phyloP scores from a whole-genome alignment of 495 filamentous ascomycete species.

The Podospora appendiculata region DNA sequence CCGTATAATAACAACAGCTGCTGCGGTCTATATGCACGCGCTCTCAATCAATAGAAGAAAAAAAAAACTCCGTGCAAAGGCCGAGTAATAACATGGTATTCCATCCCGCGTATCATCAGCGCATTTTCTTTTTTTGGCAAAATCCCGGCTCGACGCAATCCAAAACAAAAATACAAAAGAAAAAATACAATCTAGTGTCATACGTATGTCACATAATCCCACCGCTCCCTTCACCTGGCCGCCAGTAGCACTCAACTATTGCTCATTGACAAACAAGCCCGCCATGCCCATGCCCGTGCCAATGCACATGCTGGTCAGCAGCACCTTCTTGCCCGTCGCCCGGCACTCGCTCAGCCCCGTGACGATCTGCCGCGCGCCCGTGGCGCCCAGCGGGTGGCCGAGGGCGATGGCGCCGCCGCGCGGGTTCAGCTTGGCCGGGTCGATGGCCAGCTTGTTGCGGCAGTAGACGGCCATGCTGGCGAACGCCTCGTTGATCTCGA shows the following conservation, averaged over 20 bases:
- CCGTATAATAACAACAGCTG: no score
- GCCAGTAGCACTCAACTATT: constrained; percentile 24
- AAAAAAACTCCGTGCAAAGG: no score
- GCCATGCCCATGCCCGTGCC: constrained; percentile 80
- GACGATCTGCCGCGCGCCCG: constrained; percentile 72
- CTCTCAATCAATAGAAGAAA: no score
- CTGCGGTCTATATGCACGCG: no score
- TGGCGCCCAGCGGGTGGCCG: constrained; percentile 76
- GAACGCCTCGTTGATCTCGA: constrained; percentile 97
- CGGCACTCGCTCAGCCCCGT: constrained; percentile 78
- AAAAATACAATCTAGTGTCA: no score
- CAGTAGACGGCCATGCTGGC: constrained; percentile 97
- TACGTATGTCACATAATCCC: no score
- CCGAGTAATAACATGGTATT: no score
- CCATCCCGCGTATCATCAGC: no score
- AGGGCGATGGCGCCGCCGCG: constrained; percentile 73
- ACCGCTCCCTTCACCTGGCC: no score
- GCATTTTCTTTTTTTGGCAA: no score
- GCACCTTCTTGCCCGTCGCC: constrained; percentile 70
- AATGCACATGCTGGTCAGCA: constrained; percentile 85
- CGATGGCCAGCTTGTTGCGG: constrained; percentile 64
- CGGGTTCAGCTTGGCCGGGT: constrained; percentile 82
- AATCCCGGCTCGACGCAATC: no score
- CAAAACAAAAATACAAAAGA: no score
- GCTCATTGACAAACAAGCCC: constrained; percentile 76